These are phyloP conservation scores for Gnaphalium uliginosum DNA, from an alignment of 129 eudicot species.

Conservation along the genomic window DNA sequence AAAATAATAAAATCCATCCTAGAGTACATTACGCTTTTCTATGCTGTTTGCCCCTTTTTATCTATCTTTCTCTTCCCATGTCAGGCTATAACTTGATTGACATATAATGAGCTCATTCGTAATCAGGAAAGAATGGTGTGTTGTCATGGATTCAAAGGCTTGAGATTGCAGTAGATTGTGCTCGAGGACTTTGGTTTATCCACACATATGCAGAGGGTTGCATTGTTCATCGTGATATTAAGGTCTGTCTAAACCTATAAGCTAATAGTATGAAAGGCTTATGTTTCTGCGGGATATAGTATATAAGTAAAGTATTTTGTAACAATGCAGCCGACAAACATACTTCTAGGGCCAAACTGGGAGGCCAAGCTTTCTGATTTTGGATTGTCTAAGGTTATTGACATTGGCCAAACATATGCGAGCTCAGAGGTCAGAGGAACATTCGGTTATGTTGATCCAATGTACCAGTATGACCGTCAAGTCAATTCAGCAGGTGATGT, in stretches of 20 bases:
- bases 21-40: background rate
- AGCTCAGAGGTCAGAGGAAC: constrained; percentile 82
- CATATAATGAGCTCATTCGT: background rate
- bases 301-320: background rate
- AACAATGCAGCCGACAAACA: constrained; percentile 60
- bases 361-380: constrained; percentile 77
- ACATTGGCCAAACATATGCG: constrained; percentile 48
- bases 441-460: constrained; percentile 72
- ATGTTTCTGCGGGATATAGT: background rate
- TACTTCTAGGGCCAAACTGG: constrained; percentile 56
- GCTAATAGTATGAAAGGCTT: background rate
- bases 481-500: constrained; percentile 64
- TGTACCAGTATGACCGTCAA: constrained; percentile 50
- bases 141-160: constrained; percentile 65
- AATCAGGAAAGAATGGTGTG: constrained; percentile 45
- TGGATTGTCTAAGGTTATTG: constrained; percentile 66
- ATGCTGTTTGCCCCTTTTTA: background rate
- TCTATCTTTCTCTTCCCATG: background rate
- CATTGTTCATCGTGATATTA: constrained; percentile 67
- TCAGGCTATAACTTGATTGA: constrained; percentile 7
- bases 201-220: constrained; percentile 60
- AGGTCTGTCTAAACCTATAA: constrained; percentile 38
- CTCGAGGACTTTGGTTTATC: constrained; percentile 71
- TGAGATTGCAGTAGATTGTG: constrained; percentile 53
- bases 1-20: background rate